phyloP scores from a whole-genome alignment of 768 basidiomycete genomes.

The Bullera alba region DNA sequence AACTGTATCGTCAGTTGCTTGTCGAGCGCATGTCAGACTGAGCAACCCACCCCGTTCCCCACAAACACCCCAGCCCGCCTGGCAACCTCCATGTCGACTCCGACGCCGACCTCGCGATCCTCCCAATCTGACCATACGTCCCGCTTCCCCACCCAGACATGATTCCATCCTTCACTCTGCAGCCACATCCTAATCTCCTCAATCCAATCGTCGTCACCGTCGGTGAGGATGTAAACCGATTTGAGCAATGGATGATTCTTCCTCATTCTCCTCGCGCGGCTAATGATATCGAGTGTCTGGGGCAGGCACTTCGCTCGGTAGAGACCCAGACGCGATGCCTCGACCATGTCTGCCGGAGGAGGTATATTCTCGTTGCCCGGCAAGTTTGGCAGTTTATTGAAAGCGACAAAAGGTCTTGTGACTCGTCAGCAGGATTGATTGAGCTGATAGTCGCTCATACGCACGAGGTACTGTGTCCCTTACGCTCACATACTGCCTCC shows the following conservation, averaged over 20 bases:
- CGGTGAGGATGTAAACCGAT: constrained; percentile 39
- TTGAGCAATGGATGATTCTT: constrained; percentile 42
- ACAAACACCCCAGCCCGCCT: constrained; percentile 43
- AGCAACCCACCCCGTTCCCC: constrained; percentile 42
- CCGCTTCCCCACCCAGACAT: constrained; percentile 25
- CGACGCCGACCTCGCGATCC: constrained; percentile 38
- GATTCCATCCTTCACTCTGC: constrained; percentile 40
- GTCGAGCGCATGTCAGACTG: neutral
- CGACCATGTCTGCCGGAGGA: constrained; percentile 29
- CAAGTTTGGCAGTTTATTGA: constrained; percentile 38
- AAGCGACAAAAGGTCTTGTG: constrained; percentile 39
- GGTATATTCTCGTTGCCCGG: constrained; percentile 46
- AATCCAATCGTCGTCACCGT: constrained; percentile 30
- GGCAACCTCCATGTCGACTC: constrained; percentile 44
- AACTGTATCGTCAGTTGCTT: constrained; percentile 20
- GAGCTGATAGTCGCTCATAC: constrained; percentile 2
- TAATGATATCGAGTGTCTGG: constrained; percentile 39
- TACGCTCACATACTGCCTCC: constrained; percentile 29
- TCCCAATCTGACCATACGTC: constrained; percentile 33
- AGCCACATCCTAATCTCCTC: constrained; percentile 41
- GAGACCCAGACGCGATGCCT: constrained; percentile 35
- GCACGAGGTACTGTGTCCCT: constrained; percentile 29
- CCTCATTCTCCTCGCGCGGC: constrained; percentile 39
- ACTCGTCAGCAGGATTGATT: neutral
- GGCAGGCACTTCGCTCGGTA: constrained; percentile 44